Percentiles rank a stretch among this genome's conserved stretches.
Evolutionary conservation across 1,139 yeast species (phyloP).

Genomic region (Magnusiomyces ingens): DNA sequence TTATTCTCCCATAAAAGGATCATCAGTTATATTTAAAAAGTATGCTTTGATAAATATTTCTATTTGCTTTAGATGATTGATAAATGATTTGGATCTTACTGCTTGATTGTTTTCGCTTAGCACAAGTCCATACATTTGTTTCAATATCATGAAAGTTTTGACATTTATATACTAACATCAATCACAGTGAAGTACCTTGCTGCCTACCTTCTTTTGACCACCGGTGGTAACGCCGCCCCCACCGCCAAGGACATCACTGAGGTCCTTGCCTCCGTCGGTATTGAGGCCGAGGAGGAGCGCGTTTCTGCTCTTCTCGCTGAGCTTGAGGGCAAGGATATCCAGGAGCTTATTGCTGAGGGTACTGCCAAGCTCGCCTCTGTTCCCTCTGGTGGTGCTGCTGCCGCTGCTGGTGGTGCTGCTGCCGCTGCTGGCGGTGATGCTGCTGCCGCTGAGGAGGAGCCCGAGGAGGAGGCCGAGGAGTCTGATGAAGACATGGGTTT

Average conservation of each 20-base stretch:
- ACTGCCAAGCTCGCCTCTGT: slow-evolving; percentile 91
- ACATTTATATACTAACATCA: slow-evolving; percentile 3
- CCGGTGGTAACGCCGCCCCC: slow-evolving; percentile 59
- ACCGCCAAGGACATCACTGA: slow-evolving; percentile 86
- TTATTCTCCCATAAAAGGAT: slow-evolving; percentile 38
- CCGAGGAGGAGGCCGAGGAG: slow-evolving; percentile 58
- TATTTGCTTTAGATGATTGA: too few relatives aligned
- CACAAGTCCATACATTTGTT: too few relatives aligned
- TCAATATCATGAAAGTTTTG: neutral
- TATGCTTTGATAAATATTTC: slow-evolving; percentile 14
- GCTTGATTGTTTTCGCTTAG: too few relatives aligned
- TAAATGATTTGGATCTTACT: too few relatives aligned
- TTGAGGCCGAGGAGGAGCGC: slow-evolving; percentile 90
- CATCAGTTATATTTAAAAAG: slow-evolving; percentile 18
- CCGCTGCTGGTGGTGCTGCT: slow-evolving; percentile 63
- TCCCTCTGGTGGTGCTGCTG: slow-evolving; percentile 96
- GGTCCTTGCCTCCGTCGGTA: slow-evolving; percentile 88
- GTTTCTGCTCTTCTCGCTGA: slow-evolving; percentile 78
- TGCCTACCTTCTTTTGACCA: slow-evolving; percentile 42
- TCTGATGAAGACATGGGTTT: slow-evolving; percentile 51
- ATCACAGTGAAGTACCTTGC: slow-evolving; percentile 42
- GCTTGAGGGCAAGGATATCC: slow-evolving; percentile 88
- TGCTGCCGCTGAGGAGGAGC: slow-evolving; percentile 65
- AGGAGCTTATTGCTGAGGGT: slow-evolving; percentile 95
- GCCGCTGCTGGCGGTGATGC: slow-evolving; percentile 62